phyloP scores from a whole-genome alignment of 202 grass and related monocot species.

The Elaeis oleifera region DNA sequence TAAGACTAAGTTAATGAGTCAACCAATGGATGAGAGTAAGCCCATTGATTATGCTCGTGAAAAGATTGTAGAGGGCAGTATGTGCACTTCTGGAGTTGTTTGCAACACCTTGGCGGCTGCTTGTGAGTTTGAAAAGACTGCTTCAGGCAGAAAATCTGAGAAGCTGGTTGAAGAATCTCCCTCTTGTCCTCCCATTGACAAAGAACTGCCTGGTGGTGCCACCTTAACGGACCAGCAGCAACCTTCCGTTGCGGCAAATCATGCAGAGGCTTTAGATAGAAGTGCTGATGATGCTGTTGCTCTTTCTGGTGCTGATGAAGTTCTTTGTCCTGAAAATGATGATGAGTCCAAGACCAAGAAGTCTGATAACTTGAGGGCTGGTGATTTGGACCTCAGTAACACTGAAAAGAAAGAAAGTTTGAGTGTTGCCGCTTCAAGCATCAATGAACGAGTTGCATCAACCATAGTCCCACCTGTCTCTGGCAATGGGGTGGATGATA shows the following conservation, averaged over 20 bases:
- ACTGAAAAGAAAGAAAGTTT: slow-evolving; percentile 21
- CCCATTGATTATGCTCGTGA: slow-evolving; percentile 7
- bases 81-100: slow-evolving; percentile 3
- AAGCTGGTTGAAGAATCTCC: slow-evolving; percentile 22
- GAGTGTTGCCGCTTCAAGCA: slow-evolving; percentile 12
- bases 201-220: slow-evolving; percentile 9
- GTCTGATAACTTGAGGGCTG: neutral
- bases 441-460: slow-evolving; percentile 16
- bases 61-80: slow-evolving; percentile 27
- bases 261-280: slow-evolving; percentile 18
- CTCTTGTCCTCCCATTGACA: slow-evolving; percentile 15
- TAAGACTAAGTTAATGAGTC: slow-evolving; percentile 9
- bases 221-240: slow-evolving; percentile 24
- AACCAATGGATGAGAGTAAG: slow-evolving; percentile 6
- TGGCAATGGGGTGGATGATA: slow-evolving; percentile 16
- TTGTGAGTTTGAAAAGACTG: slow-evolving; percentile 2
- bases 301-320: slow-evolving; percentile 4
- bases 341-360: slow-evolving; percentile 6
- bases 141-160: slow-evolving; percentile 24
- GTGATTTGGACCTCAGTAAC: slow-evolving; percentile 17
- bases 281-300: slow-evolving; percentile 12
- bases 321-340: slow-evolving; percentile 8
- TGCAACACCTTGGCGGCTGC: slow-evolving; percentile 8
- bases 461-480: neutral
- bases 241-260: neutral